These are phyloP conservation scores for Spathaspora sp. DNA, from an alignment of 1,139 yeast genomes.

Conservation along the genomic window DNA sequence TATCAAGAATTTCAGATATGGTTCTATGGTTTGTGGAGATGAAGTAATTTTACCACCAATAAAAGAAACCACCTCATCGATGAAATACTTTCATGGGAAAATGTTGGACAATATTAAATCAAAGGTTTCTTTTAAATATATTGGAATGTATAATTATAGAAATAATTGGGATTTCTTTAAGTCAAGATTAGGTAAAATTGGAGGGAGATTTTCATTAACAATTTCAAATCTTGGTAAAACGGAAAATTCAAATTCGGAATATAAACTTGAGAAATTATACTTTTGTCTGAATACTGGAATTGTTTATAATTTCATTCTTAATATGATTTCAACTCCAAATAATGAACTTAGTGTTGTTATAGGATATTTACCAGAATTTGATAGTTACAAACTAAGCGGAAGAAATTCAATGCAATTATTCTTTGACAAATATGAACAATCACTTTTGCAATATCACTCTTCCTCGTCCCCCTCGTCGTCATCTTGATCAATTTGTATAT, in stretches of 20 bases:
- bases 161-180: slow-evolving; percentile 16
- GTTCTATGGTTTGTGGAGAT: slow-evolving; percentile 22
- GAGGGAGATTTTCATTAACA: slow-evolving; percentile 18
- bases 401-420: slow-evolving; percentile 13
- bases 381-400: slow-evolving; percentile 7
- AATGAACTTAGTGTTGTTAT: slow-evolving; percentile 22
- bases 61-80: slow-evolving; percentile 10
- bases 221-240: slow-evolving; percentile 23
- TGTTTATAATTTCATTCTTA: slow-evolving; percentile 20
- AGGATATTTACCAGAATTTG: slow-evolving; percentile 20
- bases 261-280: slow-evolving; percentile 17
- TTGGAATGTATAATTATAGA: slow-evolving; percentile 16
- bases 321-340: slow-evolving; percentile 18
- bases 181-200: slow-evolving; percentile 11
- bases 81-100: slow-evolving; percentile 16
- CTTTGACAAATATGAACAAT: not conserved
- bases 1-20: slow-evolving; percentile 17
- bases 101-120: slow-evolving; percentile 14
- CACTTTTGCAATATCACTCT: not conserved
- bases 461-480: slow-evolving; percentile 7
- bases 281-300: slow-evolving; percentile 23
- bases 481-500: slow-evolving; percentile 5
- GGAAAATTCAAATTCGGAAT: slow-evolving; percentile 13
- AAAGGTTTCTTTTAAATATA: slow-evolving; percentile 15
- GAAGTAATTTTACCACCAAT: slow-evolving; percentile 15